These are phyloP conservation scores for Heterobasidion irregulare DNA, from an alignment of 1,284 basidiomycete genomes.

Conservation along the genomic window DNA sequence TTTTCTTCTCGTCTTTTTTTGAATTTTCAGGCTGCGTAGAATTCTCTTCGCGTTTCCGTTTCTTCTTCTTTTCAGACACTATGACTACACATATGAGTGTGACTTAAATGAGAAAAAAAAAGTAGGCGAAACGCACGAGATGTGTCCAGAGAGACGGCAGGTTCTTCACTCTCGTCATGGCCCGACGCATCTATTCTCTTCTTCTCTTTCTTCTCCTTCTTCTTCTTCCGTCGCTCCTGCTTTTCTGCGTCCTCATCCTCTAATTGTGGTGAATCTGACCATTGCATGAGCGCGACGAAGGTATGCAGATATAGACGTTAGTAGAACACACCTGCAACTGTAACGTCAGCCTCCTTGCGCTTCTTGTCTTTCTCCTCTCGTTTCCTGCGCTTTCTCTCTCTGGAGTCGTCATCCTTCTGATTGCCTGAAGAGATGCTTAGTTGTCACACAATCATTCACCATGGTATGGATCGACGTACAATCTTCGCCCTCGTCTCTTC, in stretches of 20 bases:
- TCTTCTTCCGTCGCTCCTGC: conserved; percentile 20
- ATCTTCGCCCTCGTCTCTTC: neutral
- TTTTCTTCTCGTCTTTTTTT: conserved; percentile 10
- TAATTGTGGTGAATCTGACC: neutral
- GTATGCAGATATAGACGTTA: conserved; percentile 3
- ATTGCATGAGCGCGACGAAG: neutral
- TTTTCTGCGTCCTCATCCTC: conserved; percentile 13
- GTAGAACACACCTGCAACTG: conserved; percentile 8
- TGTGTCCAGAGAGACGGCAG: neutral
- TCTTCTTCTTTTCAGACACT: conserved; percentile 7
- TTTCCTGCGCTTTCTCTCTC: conserved; percentile 1
- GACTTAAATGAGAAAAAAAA: neutral
- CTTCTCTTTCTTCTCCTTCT: conserved; percentile 18
- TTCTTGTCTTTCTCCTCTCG: conserved; percentile 9
- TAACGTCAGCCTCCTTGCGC: conserved; percentile 8
- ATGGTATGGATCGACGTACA: neutral
- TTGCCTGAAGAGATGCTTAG: neutral
- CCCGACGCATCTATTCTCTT: conserved; percentile 7
- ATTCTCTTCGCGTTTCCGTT: conserved; percentile 12
- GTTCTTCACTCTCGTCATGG: neutral
- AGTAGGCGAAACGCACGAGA: neutral
- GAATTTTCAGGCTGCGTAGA: conserved; percentile 6
- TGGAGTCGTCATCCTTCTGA: neutral
- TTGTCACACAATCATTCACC: neutral
- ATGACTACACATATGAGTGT: neutral